phyloP scores from a whole-genome alignment of 2,329 filamentous ascomycete species.

The Neonectria magnoliae region DNA sequence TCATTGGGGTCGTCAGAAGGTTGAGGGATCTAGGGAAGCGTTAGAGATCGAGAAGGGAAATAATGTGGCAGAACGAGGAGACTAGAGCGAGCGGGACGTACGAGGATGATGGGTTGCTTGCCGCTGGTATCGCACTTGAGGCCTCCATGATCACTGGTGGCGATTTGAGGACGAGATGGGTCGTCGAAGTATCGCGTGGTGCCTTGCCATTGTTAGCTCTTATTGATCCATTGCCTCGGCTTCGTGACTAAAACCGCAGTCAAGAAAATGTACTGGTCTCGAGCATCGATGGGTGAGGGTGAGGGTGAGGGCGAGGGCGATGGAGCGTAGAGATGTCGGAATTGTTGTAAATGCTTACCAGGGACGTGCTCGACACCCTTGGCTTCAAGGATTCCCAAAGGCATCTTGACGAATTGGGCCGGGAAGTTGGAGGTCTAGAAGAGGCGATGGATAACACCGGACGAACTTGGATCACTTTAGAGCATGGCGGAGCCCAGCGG shows the following conservation, averaged over 20 bases:
- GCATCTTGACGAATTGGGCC: slow-evolving; percentile 44
- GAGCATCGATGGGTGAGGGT: slow-evolving; percentile 4
- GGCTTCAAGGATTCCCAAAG: slow-evolving; percentile 77
- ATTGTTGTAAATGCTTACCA: slow-evolving; percentile 60
- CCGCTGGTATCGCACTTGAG: slow-evolving; percentile 80
- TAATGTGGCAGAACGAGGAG: neutral
- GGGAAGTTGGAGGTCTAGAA: slow-evolving; percentile 21
- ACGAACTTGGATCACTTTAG: neutral
- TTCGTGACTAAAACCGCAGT: neutral
- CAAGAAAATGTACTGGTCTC: neutral
- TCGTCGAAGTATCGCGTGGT: slow-evolving; percentile 74
- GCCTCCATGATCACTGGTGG: slow-evolving; percentile 52
- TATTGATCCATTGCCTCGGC: neutral
- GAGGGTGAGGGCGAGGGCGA: neutral
- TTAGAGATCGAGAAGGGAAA: slow-evolving; percentile 23
- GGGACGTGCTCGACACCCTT: slow-evolving; percentile 75
- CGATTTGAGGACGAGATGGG: slow-evolving; percentile 57
- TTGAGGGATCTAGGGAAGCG: slow-evolving; percentile 69
- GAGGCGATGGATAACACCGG: slow-evolving; percentile 5
- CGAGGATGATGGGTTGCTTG: slow-evolving; percentile 76
- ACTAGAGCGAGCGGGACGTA: slow-evolving; percentile 49
- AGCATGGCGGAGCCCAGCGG: slow-evolving; percentile 13
- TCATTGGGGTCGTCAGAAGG: slow-evolving; percentile 93
- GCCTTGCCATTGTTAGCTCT: slow-evolving; percentile 51
- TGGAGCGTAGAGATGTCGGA: neutral